phyloP scores from a whole-genome alignment of 2,329 filamentous ascomycete species.

The Diaporthe sp. region DNA sequence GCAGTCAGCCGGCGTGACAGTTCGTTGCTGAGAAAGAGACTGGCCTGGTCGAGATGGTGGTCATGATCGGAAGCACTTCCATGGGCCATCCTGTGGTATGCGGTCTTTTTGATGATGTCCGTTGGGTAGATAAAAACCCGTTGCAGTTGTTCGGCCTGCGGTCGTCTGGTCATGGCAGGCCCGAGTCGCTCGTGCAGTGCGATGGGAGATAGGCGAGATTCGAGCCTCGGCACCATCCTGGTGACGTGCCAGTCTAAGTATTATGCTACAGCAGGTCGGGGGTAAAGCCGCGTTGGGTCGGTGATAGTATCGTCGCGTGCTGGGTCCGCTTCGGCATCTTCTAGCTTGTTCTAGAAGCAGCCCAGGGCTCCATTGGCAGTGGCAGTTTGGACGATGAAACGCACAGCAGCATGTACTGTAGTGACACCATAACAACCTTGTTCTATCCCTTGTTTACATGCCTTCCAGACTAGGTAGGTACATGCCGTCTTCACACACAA shows the following conservation, averaged over 20 bases:
- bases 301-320: background rate
- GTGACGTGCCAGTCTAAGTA: background rate
- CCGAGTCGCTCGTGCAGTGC: background rate
- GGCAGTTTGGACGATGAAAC: background rate
- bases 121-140: background rate
- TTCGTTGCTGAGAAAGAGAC: background rate
- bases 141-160: background rate
- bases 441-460: slow-evolving; percentile 7
- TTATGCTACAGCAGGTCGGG: background rate
- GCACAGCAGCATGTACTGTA: background rate
- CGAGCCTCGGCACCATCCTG: background rate
- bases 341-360: slow-evolving; percentile 25
- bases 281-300: background rate
- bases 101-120: background rate
- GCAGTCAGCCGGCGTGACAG: background rate
- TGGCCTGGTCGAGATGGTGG: background rate
- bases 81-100: background rate
- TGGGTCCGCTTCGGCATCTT: background rate
- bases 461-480: slow-evolving; percentile 15
- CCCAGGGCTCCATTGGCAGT: background rate
- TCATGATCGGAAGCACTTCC: background rate
- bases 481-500: slow-evolving; percentile 6
- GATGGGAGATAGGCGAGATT: background rate
- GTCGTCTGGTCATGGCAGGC: background rate
- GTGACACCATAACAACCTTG: background rate